Percentiles rank a stretch among this genome's conserved stretches.
phyloP scores from a whole-genome alignment of 2,329 filamentous ascomycete species.

The Colletotrichum noveboracense region DNA sequence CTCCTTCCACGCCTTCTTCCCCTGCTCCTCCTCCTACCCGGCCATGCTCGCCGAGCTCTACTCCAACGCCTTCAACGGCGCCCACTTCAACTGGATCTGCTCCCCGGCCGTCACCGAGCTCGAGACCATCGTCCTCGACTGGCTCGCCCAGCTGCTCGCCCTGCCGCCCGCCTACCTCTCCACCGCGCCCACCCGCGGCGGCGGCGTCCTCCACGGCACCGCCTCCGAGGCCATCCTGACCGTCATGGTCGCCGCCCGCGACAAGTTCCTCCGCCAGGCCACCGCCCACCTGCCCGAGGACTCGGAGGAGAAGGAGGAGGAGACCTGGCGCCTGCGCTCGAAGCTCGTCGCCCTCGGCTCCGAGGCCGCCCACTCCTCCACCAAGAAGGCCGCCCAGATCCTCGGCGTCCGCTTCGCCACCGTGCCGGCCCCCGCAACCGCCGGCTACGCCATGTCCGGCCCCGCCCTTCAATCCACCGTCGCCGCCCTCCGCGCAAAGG shows the following conservation, averaged over 20 bases:
- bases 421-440: conserved; percentile 65
- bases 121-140: conserved; percentile 92
- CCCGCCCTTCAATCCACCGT: conserved; percentile 65
- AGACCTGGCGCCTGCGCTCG: conserved; percentile 61
- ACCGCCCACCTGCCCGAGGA: conserved; percentile 53
- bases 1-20: conserved; percentile 96
- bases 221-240: conserved; percentile 89
- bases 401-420: conserved; percentile 82
- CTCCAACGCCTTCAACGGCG: conserved; percentile 84
- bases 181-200: conserved; percentile 72
- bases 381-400: conserved; percentile 86
- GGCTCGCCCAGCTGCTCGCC: conserved; percentile 78
- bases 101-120: conserved; percentile 91
- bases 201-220: conserved; percentile 93
- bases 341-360: conserved; percentile 79
- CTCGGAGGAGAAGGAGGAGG: conserved; percentile 72
- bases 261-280: conserved; percentile 73
- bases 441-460: conserved; percentile 75
- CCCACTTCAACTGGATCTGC: conserved; percentile 97
- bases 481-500: conserved; percentile 67
- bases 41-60: conserved; percentile 93
- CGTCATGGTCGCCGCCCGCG: conserved; percentile 84
- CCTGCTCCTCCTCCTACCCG: conserved; percentile 81
- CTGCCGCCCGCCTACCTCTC: conserved; percentile 79
- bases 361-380: conserved; percentile 81